Percentiles rank a stretch among this genome's conserved stretches.
These are phyloP conservation scores for Dryas octopetala DNA, from an alignment of 306 rosid species.

Conservation along the genomic window DNA sequence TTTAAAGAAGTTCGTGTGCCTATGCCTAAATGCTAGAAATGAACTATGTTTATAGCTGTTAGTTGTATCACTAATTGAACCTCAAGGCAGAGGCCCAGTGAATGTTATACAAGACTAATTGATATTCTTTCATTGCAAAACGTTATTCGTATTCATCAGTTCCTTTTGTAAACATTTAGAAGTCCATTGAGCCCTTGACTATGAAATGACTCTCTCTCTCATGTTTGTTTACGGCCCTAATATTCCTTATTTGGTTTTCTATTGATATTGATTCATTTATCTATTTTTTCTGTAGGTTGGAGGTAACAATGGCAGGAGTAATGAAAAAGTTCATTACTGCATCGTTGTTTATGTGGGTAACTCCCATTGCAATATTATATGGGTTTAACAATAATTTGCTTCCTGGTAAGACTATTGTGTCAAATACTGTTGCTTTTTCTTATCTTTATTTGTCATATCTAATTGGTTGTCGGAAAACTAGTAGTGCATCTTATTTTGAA, in stretches of 20 bases:
- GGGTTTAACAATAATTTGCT: constrained; percentile 67
- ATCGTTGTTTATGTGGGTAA: constrained; percentile 72
- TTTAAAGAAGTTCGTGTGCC: background rate
- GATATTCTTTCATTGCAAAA: background rate
- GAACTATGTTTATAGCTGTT: background rate
- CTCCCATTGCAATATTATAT: constrained; percentile 67
- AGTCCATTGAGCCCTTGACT: background rate
- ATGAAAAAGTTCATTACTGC: constrained; percentile 65
- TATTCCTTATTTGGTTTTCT: background rate
- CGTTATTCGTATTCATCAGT: background rate
- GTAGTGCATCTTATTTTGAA: background rate
- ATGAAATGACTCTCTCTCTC: background rate
- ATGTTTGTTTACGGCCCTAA: background rate
- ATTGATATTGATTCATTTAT: background rate
- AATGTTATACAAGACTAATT: background rate
- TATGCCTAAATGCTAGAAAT: background rate
- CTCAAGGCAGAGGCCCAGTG: background rate
- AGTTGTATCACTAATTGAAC: background rate
- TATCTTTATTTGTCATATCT: background rate
- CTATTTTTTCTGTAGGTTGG: constrained; percentile 28
- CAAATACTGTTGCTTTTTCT: background rate
- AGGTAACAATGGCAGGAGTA: constrained; percentile 53
- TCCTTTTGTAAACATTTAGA: background rate
- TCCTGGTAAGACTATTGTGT: constrained; percentile 57
- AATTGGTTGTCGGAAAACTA: background rate